phyloP scores from a whole-genome alignment of 257 asterid species.

The Solanum gracilifrons region DNA sequence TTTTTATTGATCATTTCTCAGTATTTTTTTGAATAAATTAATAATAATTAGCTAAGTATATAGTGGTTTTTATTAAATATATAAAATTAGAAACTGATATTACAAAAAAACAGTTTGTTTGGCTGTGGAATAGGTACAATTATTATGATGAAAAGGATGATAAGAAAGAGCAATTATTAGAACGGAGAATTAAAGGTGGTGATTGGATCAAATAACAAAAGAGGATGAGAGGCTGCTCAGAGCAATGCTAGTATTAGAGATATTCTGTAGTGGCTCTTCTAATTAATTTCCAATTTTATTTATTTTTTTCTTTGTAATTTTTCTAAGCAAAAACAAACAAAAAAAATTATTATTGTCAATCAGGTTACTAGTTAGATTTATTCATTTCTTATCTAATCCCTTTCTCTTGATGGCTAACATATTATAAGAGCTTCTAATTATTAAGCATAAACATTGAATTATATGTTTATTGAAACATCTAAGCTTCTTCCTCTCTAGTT shows the following conservation, averaged over 20 bases:
- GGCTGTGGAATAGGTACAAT: slow-evolving; percentile 62
- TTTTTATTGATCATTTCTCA: background rate
- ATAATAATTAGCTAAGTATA: background rate
- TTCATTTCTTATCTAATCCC: slow-evolving; percentile 31
- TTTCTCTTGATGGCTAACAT: slow-evolving; percentile 27
- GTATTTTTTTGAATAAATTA: background rate
- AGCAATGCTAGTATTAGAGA: slow-evolving; percentile 37
- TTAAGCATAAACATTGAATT: slow-evolving; percentile 22
- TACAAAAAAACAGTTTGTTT: slow-evolving; percentile 46
- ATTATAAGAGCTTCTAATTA: slow-evolving; percentile 2
- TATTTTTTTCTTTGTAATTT: background rate
- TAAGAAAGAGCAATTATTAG: slow-evolving; percentile 14
- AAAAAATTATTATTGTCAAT: background rate
- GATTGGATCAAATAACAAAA: background rate
- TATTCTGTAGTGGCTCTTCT: slow-evolving; percentile 41
- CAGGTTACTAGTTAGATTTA: slow-evolving; percentile 35
- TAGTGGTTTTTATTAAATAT: background rate
- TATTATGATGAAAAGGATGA: slow-evolving; percentile 11
- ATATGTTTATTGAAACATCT: slow-evolving; percentile 11
- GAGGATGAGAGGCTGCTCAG: slow-evolving; percentile 56
- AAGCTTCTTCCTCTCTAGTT: slow-evolving; percentile 14
- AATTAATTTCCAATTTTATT: slow-evolving; percentile 7
- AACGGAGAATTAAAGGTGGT: background rate
- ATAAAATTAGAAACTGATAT: slow-evolving; percentile 15
- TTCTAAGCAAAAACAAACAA: background rate